These are phyloP conservation scores for Sequoia sempervirens DNA, from an alignment of 75 land plant genomes.

Conservation along the genomic window DNA sequence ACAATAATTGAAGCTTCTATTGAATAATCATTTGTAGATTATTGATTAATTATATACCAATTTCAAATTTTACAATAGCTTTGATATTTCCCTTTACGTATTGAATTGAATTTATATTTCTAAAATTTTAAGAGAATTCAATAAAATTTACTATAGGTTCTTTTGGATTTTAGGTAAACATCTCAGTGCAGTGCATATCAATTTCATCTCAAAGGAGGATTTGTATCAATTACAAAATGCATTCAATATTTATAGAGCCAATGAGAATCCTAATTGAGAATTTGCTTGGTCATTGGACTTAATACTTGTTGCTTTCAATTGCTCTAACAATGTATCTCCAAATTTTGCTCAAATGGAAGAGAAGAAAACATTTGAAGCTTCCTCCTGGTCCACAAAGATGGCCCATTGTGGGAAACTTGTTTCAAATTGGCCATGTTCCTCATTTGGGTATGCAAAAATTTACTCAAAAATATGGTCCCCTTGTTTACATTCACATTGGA, in stretches of 20 bases:
- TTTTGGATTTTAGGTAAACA: not conserved
- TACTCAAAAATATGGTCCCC: constrained; percentile 40
- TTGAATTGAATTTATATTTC: not conserved
- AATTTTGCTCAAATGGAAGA: not conserved
- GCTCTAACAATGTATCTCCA: not conserved
- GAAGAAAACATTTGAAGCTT: not conserved
- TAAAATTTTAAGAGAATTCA: not conserved
- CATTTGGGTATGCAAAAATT: constrained; percentile 31
- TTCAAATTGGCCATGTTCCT: constrained; percentile 30
- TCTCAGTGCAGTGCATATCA: not conserved
- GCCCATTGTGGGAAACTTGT: constrained; percentile 52
- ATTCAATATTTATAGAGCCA: not conserved
- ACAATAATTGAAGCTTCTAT: not conserved
- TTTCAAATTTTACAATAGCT: not conserved
- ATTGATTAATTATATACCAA: not conserved
- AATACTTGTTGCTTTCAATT: not conserved
- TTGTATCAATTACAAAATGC: not conserved
- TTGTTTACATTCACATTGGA: constrained; percentile 55
- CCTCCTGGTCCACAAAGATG: constrained; percentile 24
- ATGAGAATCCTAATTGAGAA: not conserved
- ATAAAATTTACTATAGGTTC: not conserved
- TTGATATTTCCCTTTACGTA: not conserved
- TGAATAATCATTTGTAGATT: not conserved
- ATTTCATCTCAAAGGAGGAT: not conserved
- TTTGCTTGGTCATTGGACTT: not conserved